phyloP scores from a whole-genome alignment of 352 stramenopile genomes.

The Phytopythium litorale region DNA sequence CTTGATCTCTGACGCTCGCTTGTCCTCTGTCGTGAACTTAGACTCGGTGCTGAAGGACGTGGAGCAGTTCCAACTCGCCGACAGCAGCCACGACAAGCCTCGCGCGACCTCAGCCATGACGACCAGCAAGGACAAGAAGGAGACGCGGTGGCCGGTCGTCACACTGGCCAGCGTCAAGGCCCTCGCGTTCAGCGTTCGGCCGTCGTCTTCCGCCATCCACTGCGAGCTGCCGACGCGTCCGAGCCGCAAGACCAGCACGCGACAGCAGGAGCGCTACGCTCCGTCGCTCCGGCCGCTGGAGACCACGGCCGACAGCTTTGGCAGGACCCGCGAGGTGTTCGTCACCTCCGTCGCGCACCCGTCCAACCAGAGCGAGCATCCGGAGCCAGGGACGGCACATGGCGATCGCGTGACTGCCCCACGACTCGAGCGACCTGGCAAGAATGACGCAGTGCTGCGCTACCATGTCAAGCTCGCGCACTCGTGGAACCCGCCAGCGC shows the following conservation, averaged over 20 bases:
- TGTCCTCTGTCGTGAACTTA: constrained; percentile 10
- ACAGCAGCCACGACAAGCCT: background rate
- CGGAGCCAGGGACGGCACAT: constrained; percentile 6
- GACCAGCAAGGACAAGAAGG: background rate
- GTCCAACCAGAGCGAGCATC: constrained; percentile 19
- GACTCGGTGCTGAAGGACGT: constrained; percentile 50
- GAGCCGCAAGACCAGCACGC: background rate
- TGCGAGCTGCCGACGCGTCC: constrained; percentile 25
- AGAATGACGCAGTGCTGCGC: constrained; percentile 21
- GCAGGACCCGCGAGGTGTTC: background rate
- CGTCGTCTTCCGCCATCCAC: constrained; percentile 20
- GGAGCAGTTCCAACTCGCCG: constrained; percentile 34
- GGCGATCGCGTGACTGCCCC: constrained; percentile 10
- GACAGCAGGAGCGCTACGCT: background rate
- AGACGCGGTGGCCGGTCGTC: constrained; percentile 35
- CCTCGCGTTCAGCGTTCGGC: constrained; percentile 22
- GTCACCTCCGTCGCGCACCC: constrained; percentile 4
- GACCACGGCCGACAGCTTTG: background rate
- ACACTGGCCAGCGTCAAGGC: constrained; percentile 45
- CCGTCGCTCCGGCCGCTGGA: background rate
- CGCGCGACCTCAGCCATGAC: background rate
- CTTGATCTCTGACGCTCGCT: background rate
- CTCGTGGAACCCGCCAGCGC: constrained; percentile 33
- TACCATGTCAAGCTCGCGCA: constrained; percentile 68
- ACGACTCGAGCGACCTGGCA: constrained; percentile 9